These are phyloP conservation scores for Aspergillus sp. DNA, from an alignment of 2,329 filamentous ascomycete species.

Conservation along the genomic window DNA sequence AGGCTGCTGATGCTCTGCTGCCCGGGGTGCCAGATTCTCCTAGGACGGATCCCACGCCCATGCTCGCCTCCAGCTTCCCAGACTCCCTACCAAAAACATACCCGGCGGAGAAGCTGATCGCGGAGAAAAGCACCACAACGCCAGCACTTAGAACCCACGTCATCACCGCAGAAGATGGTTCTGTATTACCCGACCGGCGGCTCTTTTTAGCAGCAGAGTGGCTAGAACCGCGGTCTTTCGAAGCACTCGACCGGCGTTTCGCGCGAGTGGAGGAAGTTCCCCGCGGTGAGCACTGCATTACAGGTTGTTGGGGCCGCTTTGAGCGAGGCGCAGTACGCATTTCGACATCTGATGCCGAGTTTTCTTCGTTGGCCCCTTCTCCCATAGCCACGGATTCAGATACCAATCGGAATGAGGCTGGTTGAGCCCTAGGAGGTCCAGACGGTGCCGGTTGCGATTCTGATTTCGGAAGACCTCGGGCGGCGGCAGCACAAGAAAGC, in stretches of 20 bases:
- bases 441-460: slow-evolving; percentile 31
- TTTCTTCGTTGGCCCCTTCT: slow-evolving; percentile 34
- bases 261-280: slow-evolving; percentile 17
- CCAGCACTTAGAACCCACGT: slow-evolving; percentile 67
- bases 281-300: slow-evolving; percentile 22
- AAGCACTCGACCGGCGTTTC: slow-evolving; percentile 35
- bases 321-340: slow-evolving; percentile 20
- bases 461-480: slow-evolving; percentile 72
- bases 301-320: slow-evolving; percentile 19
- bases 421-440: slow-evolving; percentile 40
- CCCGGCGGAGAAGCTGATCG: slow-evolving; percentile 64
- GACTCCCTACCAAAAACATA: slow-evolving; percentile 62
- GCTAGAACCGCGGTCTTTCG: slow-evolving; percentile 40
- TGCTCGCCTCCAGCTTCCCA: slow-evolving; percentile 51
- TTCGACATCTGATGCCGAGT: slow-evolving; percentile 19
- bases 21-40: slow-evolving; percentile 26
- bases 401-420: slow-evolving; percentile 57
- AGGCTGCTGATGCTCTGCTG: slow-evolving; percentile 36
- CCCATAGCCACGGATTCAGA: slow-evolving; percentile 59
- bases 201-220: slow-evolving; percentile 34
- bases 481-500: slow-evolving; percentile 90
- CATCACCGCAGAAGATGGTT: slow-evolving; percentile 52
- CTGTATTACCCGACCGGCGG: slow-evolving; percentile 30
- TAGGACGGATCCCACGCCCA: slow-evolving; percentile 26
- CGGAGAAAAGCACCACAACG: slow-evolving; percentile 63